A percentile compares a stretch with the other conserved stretches of the same genome.
These are phyloP conservation scores for Serendipita sp. DNA, from an alignment of 768 basidiomycete genomes.

Conservation along the genomic window DNA sequence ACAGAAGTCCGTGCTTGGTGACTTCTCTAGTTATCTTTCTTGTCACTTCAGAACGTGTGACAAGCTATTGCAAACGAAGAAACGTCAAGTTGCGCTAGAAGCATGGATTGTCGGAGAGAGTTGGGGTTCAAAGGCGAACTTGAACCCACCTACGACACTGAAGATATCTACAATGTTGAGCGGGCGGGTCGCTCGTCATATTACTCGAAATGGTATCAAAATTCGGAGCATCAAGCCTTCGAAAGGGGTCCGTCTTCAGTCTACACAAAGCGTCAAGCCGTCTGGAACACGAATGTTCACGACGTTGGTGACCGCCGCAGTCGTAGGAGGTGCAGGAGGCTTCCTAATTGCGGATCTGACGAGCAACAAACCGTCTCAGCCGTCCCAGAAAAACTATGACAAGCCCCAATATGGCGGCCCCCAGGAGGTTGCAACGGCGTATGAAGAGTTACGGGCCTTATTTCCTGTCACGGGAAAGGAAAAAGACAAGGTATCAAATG, in stretches of 20 bases:
- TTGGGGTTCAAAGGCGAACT: no score
- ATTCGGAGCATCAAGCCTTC: no score
- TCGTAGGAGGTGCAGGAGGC: background rate
- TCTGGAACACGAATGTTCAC: background rate
- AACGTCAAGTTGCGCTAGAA: no score
- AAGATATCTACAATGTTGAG: no score
- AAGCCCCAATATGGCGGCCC: constrained; percentile 3
- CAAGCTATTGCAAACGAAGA: no score
- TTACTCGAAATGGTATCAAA: no score
- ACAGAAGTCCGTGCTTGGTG: no score
- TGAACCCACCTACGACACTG: no score
- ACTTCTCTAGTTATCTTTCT: no score
- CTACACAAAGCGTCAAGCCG: background rate
- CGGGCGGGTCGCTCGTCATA: no score
- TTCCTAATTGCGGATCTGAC: background rate
- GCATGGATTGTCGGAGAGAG: no score
- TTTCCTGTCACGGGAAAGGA: background rate
- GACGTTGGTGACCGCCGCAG: background rate
- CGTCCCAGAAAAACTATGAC: background rate
- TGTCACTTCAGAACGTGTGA: no score
- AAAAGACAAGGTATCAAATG: background rate
- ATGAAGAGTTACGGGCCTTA: background rate
- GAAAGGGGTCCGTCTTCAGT: background rate
- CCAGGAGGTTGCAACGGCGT: background rate
- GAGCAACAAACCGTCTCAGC: background rate